These are phyloP conservation scores for Fonsecaea monophora DNA, from an alignment of 2,329 filamentous ascomycete genomes.

Conservation along the genomic window DNA sequence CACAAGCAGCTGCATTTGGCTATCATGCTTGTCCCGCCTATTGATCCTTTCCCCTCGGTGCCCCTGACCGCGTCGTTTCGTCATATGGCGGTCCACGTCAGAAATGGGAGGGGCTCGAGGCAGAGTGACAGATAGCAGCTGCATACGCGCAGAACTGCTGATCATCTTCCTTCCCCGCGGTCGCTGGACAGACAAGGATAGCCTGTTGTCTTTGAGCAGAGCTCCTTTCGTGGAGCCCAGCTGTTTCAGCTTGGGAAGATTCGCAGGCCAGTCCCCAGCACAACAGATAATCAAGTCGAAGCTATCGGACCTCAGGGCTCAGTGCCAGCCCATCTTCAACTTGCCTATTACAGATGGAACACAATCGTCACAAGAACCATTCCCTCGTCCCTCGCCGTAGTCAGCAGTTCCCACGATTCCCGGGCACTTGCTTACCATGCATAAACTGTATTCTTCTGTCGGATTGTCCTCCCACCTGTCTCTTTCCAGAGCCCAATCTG, in stretches of 20 bases:
- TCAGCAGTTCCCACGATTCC: background rate
- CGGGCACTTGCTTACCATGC: slow-evolving; percentile 3
- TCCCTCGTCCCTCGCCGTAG: background rate
- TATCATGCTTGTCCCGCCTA: slow-evolving; percentile 10
- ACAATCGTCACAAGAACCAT: background rate
- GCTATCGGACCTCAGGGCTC: no score
- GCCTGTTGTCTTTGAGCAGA: background rate
- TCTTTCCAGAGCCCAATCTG: background rate
- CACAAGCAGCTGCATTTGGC: background rate
- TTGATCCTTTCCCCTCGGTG: slow-evolving; percentile 5
- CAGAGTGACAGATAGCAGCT: background rate
- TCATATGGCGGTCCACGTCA: background rate
- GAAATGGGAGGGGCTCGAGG: background rate
- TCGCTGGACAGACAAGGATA: background rate
- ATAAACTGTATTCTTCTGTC: background rate
- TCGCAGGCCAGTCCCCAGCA: no score
- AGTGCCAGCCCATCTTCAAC: background rate
- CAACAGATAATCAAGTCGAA: no score
- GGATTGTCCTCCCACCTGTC: background rate
- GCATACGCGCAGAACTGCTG: background rate
- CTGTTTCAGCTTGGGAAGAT: no score
- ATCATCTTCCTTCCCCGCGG: background rate
- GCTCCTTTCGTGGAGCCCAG: no score
- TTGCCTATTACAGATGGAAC: background rate
- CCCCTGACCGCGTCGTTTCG: background rate